A percentile compares a stretch with the other conserved stretches of the same genome.
These are phyloP conservation scores for Penicillium hesseltinei DNA, from an alignment of 2,329 filamentous ascomycete genomes.

Conservation along the genomic window DNA sequence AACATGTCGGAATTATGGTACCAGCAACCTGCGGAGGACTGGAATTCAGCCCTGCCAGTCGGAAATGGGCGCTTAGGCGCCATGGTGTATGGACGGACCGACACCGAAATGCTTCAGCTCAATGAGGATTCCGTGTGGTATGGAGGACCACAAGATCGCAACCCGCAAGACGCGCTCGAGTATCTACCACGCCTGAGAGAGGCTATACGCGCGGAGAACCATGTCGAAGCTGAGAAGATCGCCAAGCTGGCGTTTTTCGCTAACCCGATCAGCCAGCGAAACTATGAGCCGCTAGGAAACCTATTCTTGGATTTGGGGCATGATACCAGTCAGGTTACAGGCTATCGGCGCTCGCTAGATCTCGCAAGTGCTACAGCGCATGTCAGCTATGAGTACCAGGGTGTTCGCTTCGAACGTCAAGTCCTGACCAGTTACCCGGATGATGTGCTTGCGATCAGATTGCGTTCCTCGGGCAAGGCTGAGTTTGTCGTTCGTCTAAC, in stretches of 20 bases:
- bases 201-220: conserved; percentile 42
- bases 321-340: conserved; percentile 20
- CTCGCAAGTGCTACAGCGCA: conserved; percentile 37
- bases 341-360: conserved; percentile 44
- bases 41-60: conserved; percentile 47
- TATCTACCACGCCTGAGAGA: conserved; percentile 42
- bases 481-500: conserved; percentile 34
- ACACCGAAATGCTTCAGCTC: conserved; percentile 46
- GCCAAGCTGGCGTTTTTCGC: conserved; percentile 46
- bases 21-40: conserved; percentile 27
- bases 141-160: conserved; percentile 46
- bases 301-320: conserved; percentile 46
- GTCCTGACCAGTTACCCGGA: conserved; percentile 46
- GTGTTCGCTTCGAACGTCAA: conserved; percentile 37
- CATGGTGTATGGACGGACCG: conserved; percentile 49
- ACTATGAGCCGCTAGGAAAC: conserved; percentile 49
- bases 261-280: conserved; percentile 47
- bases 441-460: conserved; percentile 39
- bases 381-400: conserved; percentile 39
- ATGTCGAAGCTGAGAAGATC: conserved; percentile 45
- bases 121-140: conserved; percentile 53
- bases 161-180: conserved; percentile 38
- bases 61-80: conserved; percentile 50
- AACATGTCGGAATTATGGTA: conserved; percentile 33
- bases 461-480: conserved; percentile 23